Conservation (phyloP, 2,329 filamentous ascomycete genomes). For the Fusarium cyanostomum region DNA sequence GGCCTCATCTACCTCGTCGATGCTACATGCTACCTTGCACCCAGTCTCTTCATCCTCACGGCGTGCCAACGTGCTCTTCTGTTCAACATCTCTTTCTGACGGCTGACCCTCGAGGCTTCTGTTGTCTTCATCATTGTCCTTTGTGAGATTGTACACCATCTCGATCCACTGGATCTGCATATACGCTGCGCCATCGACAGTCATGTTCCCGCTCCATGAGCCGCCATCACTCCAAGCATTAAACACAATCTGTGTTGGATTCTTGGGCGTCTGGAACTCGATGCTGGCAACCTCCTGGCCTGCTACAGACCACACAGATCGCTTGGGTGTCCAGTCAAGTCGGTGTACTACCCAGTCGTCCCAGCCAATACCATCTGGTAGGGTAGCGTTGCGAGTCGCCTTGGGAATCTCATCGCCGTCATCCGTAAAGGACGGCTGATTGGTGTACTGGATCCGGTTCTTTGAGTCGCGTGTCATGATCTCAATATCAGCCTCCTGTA, state of each 20-base stretch:
- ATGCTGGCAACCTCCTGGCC: slow-evolving; percentile 61
- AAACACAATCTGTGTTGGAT: slow-evolving; percentile 62
- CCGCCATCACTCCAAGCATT: slow-evolving; percentile 72
- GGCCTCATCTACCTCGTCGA: slow-evolving; percentile 46
- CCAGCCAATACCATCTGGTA: slow-evolving; percentile 57
- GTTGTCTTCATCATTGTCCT: slow-evolving; percentile 14
- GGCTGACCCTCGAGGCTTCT: slow-evolving; percentile 3
- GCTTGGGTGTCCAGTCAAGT: slow-evolving; percentile 66
- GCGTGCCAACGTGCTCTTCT: slow-evolving; percentile 47
- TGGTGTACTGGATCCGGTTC: slow-evolving; percentile 64
- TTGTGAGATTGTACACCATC: slow-evolving; percentile 62
- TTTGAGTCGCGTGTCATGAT: slow-evolving; percentile 58
- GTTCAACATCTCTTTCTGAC: slow-evolving; percentile 24
- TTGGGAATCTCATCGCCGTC: slow-evolving; percentile 55
- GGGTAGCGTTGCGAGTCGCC: slow-evolving; percentile 59
- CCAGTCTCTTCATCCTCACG: slow-evolving; percentile 32
- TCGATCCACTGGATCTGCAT: slow-evolving; percentile 72
- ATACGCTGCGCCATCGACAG: slow-evolving; percentile 56
- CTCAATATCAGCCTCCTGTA: slow-evolving; percentile 65
- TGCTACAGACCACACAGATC: slow-evolving; percentile 66
- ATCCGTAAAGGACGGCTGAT: slow-evolving; percentile 63
- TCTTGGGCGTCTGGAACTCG: slow-evolving; percentile 63
- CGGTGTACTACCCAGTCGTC: slow-evolving; percentile 67
- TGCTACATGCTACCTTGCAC: slow-evolving; percentile 47
- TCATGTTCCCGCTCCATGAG: slow-evolving; percentile 69